Base-by-base conservation (phyloP, 1,139 yeast genomes). In the Nakaseomyces bracarensis region DNA sequence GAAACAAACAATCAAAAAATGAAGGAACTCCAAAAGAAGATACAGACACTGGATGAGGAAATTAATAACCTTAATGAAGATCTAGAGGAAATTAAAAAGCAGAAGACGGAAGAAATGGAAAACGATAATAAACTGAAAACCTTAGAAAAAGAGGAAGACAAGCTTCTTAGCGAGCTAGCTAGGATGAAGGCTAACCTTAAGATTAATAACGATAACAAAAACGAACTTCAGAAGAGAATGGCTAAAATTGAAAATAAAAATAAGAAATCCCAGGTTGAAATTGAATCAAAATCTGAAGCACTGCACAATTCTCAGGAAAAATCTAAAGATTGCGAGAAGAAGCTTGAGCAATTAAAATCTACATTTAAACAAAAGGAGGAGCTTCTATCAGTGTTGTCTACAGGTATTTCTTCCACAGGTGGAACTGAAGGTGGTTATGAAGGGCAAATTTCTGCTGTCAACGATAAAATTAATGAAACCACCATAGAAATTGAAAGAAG, bases 321-420 rank as follows among this genome's bases (percentile, higher is more conserved):
- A 69, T 9, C 79, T 74, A 52, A 67, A 68, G 2, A 51, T 52
- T 0, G 64, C 78, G 9, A 77, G 74, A 64, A 62, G 3, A 56
- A 60, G 2, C 54, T 77, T 44, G 79, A 77, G 47, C 67, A 67
- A 5, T 69, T 70, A n/a, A 70, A 74, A 46, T 68, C 70, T 27
- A 73, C 18, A 4, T 33, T 33, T 18, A 33, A 33, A 21, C 36
- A 70, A 47, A 84, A 83, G 51, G 94, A 86, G 55, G 96, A 89
- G 49, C 69, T 89, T 16, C 65, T 86, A 13, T 80, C 94, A 4
- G 79, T 95, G 0, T 69, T 93, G 33, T 79, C 91, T 0, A 89
- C 97, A 0, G 98, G 98, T 53, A 79, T 91, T 11, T 83, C 96
- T 0, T 75, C 95, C 0, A 80, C 78, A 44, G 96, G 95, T 40